A percentile compares a stretch with the other conserved stretches of the same genome.
Conservation (phyloP, 2,329 filamentous ascomycete species). For the Colletotrichum orchidophilum region DNA sequence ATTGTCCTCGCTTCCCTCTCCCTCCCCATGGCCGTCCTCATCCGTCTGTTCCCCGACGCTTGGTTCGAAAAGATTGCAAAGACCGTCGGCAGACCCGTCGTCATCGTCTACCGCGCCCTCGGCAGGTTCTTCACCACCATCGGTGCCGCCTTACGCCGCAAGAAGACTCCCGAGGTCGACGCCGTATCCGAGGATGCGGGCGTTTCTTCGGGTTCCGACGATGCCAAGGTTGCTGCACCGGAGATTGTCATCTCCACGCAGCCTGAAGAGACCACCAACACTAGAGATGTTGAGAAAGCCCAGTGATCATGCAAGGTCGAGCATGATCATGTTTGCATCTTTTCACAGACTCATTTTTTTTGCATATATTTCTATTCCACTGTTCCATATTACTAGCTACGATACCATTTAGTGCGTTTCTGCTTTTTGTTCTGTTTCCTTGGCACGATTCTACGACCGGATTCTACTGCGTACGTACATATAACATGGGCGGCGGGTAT, state of each 20-base stretch:
- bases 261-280: slow-evolving; percentile 3
- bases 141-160: slow-evolving; percentile 22
- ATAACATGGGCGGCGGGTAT: neutral
- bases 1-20: slow-evolving; percentile 58
- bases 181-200: slow-evolving; percentile 11
- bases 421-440: neutral
- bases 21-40: slow-evolving; percentile 58
- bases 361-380: neutral
- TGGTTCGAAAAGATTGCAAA: slow-evolving; percentile 96
- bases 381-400: slow-evolving; percentile 1
- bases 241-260: slow-evolving; percentile 28
- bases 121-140: slow-evolving; percentile 37
- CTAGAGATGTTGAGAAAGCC: slow-evolving; percentile 23
- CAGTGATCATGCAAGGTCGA: neutral
- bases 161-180: slow-evolving; percentile 3
- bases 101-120: slow-evolving; percentile 74
- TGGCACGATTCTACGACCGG: slow-evolving; percentile 22
- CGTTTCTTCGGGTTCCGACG: neutral
- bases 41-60: slow-evolving; percentile 60
- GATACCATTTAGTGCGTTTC: slow-evolving; percentile 18
- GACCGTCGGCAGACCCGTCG: slow-evolving; percentile 97
- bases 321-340: neutral
- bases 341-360: neutral
- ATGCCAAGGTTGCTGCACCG: slow-evolving; percentile 8
- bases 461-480: neutral